These are phyloP conservation scores for Hypoxylon rickii DNA, from an alignment of 495 filamentous ascomycete genomes.

Conservation along the genomic window DNA sequence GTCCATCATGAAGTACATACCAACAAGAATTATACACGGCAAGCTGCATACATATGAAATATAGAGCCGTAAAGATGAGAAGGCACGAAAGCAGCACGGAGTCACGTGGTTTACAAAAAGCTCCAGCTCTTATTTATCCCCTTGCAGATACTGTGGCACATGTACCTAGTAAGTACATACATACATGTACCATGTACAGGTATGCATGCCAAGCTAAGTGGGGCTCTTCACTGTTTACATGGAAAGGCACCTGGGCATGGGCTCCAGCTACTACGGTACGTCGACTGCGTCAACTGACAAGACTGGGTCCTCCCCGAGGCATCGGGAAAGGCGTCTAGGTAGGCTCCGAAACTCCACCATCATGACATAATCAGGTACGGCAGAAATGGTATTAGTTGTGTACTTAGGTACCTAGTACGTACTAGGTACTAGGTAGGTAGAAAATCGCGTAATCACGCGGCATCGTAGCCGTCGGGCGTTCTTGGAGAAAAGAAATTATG, in stretches of 20 bases:
- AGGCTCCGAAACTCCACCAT: conserved; percentile 20
- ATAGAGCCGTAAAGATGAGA: neutral
- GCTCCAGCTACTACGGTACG: too few species aligned
- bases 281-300: too few species aligned
- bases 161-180: too few species aligned
- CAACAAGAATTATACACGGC: too few species aligned
- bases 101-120: conserved; percentile 17
- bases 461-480: conserved; percentile 15
- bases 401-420: neutral
- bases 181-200: too few species aligned
- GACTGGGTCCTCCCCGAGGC: conserved; percentile 9
- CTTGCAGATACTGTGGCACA: too few species aligned
- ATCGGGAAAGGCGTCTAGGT: conserved; percentile 31
- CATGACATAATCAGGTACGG: conserved; percentile 36
- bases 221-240: neutral
- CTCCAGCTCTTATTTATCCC: neutral
- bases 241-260: too few species aligned
- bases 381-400: too few species aligned
- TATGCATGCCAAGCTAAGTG: conserved; percentile 26
- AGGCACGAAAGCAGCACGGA: conserved; percentile 30
- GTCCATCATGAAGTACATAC: too few species aligned
- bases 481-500: conserved; percentile 19
- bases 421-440: too few species aligned
- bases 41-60: too few species aligned
- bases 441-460: conserved; percentile 34